Conservation (phyloP, 1,139 yeast species). For the Yamadazyma atmosphaerica region DNA sequence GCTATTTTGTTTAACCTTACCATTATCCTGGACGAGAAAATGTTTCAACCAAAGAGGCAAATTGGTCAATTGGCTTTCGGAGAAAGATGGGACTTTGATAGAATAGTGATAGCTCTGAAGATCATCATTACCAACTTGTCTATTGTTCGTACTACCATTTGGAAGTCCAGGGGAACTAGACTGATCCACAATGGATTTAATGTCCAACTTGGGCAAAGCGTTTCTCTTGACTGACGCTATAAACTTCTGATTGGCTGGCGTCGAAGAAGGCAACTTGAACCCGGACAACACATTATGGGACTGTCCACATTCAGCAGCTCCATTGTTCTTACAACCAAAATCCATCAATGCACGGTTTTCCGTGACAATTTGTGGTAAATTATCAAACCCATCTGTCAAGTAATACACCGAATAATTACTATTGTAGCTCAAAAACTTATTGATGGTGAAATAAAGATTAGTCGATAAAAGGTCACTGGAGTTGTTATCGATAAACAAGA, state of each 20-base stretch:
- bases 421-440: constrained; percentile 33
- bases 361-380: constrained; percentile 4
- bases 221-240: constrained; percentile 33
- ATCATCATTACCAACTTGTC: constrained; percentile 12
- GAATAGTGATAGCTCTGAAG: constrained; percentile 33
- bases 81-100: constrained; percentile 33
- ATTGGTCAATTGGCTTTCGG: constrained; percentile 7
- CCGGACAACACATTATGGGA: constrained; percentile 24
- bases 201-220: constrained; percentile 20
- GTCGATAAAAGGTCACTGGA: constrained; percentile 32
- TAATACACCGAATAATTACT: constrained; percentile 30
- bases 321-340: constrained; percentile 2
- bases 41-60: constrained; percentile 53
- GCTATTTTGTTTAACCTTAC: constrained; percentile 16
- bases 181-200: constrained; percentile 9
- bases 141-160: no score
- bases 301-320: constrained; percentile 1
- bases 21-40: constrained; percentile 16
- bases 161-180: not conserved
- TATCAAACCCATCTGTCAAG: constrained; percentile 39
- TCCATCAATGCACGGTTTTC: constrained; percentile 11
- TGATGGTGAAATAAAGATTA: constrained; percentile 41
- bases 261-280: constrained; percentile 37
- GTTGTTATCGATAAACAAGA: constrained; percentile 54
- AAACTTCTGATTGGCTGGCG: constrained; percentile 31